Percentiles rank a stretch among this genome's conserved stretches.
phyloP scores from a whole-genome alignment of 2,329 filamentous ascomycete genomes.

The Colletotrichum sp. region DNA sequence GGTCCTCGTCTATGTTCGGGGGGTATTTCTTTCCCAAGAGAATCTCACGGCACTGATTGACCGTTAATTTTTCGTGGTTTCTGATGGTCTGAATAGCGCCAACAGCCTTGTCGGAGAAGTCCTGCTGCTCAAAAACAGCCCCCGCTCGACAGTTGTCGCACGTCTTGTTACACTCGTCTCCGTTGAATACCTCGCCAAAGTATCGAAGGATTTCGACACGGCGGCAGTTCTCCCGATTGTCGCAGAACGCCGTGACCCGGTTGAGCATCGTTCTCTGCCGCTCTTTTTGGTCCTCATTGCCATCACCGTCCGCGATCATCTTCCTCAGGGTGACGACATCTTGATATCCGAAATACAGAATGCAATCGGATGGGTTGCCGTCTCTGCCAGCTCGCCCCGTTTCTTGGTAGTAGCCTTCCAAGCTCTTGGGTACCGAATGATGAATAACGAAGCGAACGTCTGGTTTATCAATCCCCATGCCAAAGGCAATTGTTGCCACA shows the following conservation, averaged over 20 bases:
- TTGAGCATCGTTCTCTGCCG: conserved; percentile 86
- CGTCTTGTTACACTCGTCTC: conserved; percentile 70
- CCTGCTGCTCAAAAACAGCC: conserved; percentile 71
- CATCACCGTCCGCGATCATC: conserved; percentile 85
- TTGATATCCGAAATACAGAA: conserved; percentile 83
- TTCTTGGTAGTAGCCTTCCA: conserved; percentile 98
- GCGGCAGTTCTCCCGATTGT: conserved; percentile 87
- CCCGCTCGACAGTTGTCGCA: conserved; percentile 92
- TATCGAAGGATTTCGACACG: conserved; percentile 90
- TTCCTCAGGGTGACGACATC: conserved; percentile 77
- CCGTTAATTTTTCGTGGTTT: conserved; percentile 67
- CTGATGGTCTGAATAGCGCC: conserved; percentile 74
- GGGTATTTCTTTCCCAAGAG: conserved; percentile 74
- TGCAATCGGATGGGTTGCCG: conserved; percentile 85
- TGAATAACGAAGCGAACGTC: conserved; percentile 98
- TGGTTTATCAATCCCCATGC: conserved; percentile 99
- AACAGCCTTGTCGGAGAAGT: conserved; percentile 78
- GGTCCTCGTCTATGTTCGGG: conserved; percentile 57
- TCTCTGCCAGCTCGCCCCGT: conserved; percentile 94
- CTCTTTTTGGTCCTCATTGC: conserved; percentile 78
- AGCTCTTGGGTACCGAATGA: conserved; percentile 87
- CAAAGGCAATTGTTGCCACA: conserved; percentile 97
- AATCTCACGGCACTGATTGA: conserved; percentile 84
- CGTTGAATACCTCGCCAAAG: conserved; percentile 85
- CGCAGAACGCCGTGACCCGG: conserved; percentile 84